These are phyloP conservation scores for Nothophytophthora sp. DNA, from an alignment of 352 stramenopile species.

Conservation along the genomic window DNA sequence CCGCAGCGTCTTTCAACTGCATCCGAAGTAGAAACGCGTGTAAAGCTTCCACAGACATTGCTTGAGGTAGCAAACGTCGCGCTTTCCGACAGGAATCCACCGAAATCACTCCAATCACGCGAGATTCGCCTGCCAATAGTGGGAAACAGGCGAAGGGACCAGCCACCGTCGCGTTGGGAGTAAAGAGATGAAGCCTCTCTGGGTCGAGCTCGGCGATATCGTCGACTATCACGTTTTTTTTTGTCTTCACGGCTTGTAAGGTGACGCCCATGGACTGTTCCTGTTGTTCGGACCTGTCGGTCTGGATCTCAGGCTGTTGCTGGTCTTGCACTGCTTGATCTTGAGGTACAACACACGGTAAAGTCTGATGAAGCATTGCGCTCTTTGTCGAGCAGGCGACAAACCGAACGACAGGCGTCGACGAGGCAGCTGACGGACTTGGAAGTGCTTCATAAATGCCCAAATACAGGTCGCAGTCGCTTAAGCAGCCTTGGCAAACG, in stretches of 20 bases:
- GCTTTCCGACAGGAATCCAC: slow-evolving; percentile 62
- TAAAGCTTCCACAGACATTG: slow-evolving; percentile 54
- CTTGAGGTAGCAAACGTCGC: slow-evolving; percentile 41
- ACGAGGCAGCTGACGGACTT: slow-evolving; percentile 21
- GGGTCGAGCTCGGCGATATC: slow-evolving; percentile 28
- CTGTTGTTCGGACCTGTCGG: not conserved
- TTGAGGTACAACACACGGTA: slow-evolving; percentile 17
- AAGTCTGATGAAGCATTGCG: slow-evolving; percentile 36
- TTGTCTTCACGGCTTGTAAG: slow-evolving; percentile 31
- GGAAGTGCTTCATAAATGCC: slow-evolving; percentile 61
- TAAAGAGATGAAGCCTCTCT: slow-evolving; percentile 27
- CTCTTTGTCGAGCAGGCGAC: slow-evolving; percentile 52
- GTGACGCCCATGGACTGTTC: slow-evolving; percentile 20
- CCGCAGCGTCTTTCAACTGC: slow-evolving; percentile 48
- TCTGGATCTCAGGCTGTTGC: slow-evolving; percentile 9
- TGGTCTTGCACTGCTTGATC: not conserved
- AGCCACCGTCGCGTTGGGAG: slow-evolving; percentile 10
- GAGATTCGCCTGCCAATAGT: slow-evolving; percentile 11
- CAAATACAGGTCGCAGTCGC: slow-evolving; percentile 74
- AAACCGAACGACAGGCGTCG: slow-evolving; percentile 44
- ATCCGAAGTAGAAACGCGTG: slow-evolving; percentile 56
- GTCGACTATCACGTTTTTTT: slow-evolving; percentile 30
- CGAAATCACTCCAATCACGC: slow-evolving; percentile 50
- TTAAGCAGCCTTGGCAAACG: slow-evolving; percentile 53
- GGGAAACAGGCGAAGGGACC: slow-evolving; percentile 65